phyloP scores from a whole-genome alignment of 257 asterid species.

The Pogostemon cablin region DNA sequence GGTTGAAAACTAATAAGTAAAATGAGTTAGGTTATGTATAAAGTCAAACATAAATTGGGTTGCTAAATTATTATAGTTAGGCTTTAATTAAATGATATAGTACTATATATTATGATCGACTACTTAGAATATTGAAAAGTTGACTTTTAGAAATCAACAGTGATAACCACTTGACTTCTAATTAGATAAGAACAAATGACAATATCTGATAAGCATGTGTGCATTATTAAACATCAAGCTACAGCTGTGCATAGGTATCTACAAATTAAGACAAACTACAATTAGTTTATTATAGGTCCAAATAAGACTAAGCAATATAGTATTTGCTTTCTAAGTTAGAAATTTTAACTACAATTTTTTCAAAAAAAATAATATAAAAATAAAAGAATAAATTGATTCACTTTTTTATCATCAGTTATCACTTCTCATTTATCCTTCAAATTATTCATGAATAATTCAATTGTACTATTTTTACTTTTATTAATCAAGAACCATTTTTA shows the following conservation, averaged over 20 bases:
- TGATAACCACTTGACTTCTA: slow-evolving; percentile 42
- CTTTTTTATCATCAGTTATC: too few species aligned
- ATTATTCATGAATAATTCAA: too few species aligned
- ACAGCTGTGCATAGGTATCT: slow-evolving; percentile 30
- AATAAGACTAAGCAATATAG: too few species aligned
- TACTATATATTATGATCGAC: neutral
- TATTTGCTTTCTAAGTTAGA: too few species aligned
- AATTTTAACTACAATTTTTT: too few species aligned
- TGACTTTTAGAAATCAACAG: slow-evolving; percentile 33
- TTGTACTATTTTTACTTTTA: too few species aligned
- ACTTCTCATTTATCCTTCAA: too few species aligned
- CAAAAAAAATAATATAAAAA: too few species aligned
- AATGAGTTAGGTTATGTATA: neutral
- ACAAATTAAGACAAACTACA: neutral
- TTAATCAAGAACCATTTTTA: too few species aligned
- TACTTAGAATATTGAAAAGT: slow-evolving; percentile 31
- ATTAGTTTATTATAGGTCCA: too few species aligned
- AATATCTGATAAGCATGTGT: slow-evolving; percentile 25
- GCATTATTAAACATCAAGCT: neutral
- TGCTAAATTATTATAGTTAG: neutral
- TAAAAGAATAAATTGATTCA: too few species aligned
- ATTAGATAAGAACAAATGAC: slow-evolving; percentile 29
- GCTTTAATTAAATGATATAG: neutral
- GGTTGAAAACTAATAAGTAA: neutral
- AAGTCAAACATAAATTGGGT: slow-evolving; percentile 24